Percentiles rank a stretch among this genome's conserved stretches.
Evolutionary conservation across 176 grass and related monocot genomes (phyloP).

Genomic region (Neostapfia colusana): DNA sequence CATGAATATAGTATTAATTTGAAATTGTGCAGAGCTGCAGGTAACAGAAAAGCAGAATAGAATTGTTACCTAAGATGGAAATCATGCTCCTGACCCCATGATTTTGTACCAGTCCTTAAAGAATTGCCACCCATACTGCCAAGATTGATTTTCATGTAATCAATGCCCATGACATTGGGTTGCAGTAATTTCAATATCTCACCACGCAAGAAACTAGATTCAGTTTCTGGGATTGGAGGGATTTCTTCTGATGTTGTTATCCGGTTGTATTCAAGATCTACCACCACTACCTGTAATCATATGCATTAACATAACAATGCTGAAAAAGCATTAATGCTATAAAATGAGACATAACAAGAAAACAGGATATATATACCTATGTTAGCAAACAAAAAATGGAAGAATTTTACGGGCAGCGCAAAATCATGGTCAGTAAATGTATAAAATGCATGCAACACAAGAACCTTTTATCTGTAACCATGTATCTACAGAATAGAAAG

Average conservation of each 20-base stretch:
- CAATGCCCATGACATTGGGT: conserved; percentile 93
- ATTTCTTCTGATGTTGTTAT: conserved; percentile 94
- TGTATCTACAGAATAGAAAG: neutral
- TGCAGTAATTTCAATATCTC: conserved; percentile 95
- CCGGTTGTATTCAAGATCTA: conserved; percentile 95
- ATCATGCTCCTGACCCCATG: conserved; percentile 89
- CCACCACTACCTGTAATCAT: conserved; percentile 83
- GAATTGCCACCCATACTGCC: conserved; percentile 71
- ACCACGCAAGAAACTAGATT: conserved; percentile 79
- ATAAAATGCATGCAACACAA: conserved; percentile 13
- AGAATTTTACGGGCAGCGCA: neutral
- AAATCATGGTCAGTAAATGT: conserved; percentile 30
- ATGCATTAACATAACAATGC: conserved; percentile 30
- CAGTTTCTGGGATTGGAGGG: conserved; percentile 83
- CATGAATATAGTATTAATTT: neutral
- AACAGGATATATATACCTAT: conserved; percentile 1
- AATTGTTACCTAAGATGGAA: conserved; percentile 88
- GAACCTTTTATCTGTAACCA: conserved; percentile 19
- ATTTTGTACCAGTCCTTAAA: conserved; percentile 60
- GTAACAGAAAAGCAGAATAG: conserved; percentile 22
- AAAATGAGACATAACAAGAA: conserved; percentile 9
- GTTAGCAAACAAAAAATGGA: conserved; percentile 2
- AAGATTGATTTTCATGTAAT: conserved; percentile 94
- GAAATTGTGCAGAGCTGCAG: conserved; percentile 22
- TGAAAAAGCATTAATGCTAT: conserved; percentile 1